Conservation (phyloP, 169 alveolate genomes). For the Plasmodium gaboni region DNA sequence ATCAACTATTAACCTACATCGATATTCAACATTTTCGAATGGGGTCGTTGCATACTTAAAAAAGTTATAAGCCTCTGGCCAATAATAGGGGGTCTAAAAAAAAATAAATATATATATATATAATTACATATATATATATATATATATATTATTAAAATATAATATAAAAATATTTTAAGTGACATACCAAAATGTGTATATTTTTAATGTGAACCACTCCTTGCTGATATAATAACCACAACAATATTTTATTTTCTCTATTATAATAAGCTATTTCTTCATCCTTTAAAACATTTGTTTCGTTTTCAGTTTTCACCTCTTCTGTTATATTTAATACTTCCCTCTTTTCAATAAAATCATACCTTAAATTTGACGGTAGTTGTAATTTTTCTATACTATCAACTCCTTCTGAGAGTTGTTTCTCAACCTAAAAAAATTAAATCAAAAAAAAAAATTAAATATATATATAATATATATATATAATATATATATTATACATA, state of each 20-base stretch:
- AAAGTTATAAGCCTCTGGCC: slow-evolving; percentile 61
- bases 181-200: slow-evolving; percentile 62
- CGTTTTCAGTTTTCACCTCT: slow-evolving; percentile 30
- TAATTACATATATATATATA: neutral
- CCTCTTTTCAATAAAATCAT: slow-evolving; percentile 13
- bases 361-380: slow-evolving; percentile 40
- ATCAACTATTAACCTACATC: slow-evolving; percentile 55
- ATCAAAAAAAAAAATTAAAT: neutral
- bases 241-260: slow-evolving; percentile 50
- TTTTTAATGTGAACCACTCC: slow-evolving; percentile 68
- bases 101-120: neutral
- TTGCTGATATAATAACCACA: slow-evolving; percentile 60
- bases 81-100: slow-evolving; percentile 61
- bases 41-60: slow-evolving; percentile 68
- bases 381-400: slow-evolving; percentile 51
- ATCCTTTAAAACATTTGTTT: slow-evolving; percentile 12
- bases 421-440: slow-evolving; percentile 28
- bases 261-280: slow-evolving; percentile 54
- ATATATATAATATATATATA: neutral
- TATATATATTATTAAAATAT: neutral
- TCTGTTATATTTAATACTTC: slow-evolving; percentile 2
- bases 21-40: slow-evolving; percentile 42
- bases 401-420: slow-evolving; percentile 49
- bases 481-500: neutral
- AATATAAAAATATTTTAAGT: neutral